A percentile compares a stretch with the other conserved stretches of the same genome.
Conservation (phyloP, 148 eudicot genomes). For the Salicornia ramosissima region DNA sequence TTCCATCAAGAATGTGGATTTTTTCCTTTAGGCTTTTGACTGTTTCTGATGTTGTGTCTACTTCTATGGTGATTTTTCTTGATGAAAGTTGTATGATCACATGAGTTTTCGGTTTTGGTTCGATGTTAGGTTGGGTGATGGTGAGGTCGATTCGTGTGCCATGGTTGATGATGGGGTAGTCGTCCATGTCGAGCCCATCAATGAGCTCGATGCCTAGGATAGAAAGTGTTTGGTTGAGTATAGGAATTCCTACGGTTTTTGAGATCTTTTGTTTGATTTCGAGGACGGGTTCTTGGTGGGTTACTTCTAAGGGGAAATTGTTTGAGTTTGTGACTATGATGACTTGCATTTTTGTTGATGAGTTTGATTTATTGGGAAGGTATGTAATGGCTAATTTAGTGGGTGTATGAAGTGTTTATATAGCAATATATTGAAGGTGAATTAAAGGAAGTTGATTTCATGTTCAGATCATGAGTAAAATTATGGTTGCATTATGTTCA, state of each 20-base stretch:
- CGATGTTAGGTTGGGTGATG: slow-evolving; percentile 17
- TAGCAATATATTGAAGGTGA: background rate
- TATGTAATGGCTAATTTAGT: background rate
- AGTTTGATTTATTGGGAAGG: background rate
- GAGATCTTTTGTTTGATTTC: slow-evolving; percentile 61
- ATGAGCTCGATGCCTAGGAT: slow-evolving; percentile 61
- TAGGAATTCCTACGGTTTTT: slow-evolving; percentile 43
- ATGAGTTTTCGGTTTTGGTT: slow-evolving; percentile 29
- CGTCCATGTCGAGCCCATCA: slow-evolving; percentile 73
- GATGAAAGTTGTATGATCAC: slow-evolving; percentile 57
- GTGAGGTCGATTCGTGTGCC: slow-evolving; percentile 61
- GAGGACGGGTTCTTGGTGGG: slow-evolving; percentile 49
- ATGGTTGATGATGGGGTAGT: slow-evolving; percentile 71
- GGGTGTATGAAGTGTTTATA: background rate
- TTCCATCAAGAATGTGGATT: slow-evolving; percentile 80
- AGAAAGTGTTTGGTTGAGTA: slow-evolving; percentile 50
- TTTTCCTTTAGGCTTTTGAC: slow-evolving; percentile 81
- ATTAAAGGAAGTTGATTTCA: background rate
- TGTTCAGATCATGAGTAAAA: background rate
- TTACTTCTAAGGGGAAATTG: slow-evolving; percentile 49
- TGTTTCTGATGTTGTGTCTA: slow-evolving; percentile 61
- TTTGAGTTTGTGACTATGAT: slow-evolving; percentile 37
- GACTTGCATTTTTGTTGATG: slow-evolving; percentile 60
- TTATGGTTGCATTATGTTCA: slow-evolving; percentile 7
- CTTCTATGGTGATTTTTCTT: slow-evolving; percentile 45